Base-by-base conservation (phyloP, 2,329 filamentous ascomycete genomes). In the Fusarium lyarnte region DNA sequence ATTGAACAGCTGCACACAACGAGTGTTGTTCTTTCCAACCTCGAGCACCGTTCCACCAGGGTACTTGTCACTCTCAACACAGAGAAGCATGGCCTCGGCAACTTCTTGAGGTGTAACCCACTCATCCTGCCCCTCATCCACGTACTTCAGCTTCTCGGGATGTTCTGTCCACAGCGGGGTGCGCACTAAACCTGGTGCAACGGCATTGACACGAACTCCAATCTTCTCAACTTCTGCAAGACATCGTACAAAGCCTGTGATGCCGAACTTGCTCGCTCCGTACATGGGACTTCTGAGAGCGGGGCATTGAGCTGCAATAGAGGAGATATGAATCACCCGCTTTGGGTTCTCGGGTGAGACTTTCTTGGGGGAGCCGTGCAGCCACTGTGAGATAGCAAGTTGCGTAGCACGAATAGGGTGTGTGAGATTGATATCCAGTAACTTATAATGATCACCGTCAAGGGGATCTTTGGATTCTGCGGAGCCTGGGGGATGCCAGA, bases 111-210 rank as follows among this genome's bases (percentile, higher is more conserved):
- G 81, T 1, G 81, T 82, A 2, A 85, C 81, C 84, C 84, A 86
- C 0, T 65, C 77, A 59, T 84, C 83, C 29, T 74, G 65, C 7
- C 62, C 64, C 31, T 77, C 58, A 11, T 84, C 77, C 1, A 86
- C 66, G 41, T 79, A 79, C 21, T 74, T 73, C 23, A 85, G 65
- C 69, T 85, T 86, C 69, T 86, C 84, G 0, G 83, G 81, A 39
- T 85, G 68, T 4, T 86, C 84, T 0, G 77, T 81, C 83, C 84
- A 85, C 6, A 87, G 66, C 5, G 85, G 85, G 3, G 85, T 87
- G 12, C 78, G 74, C 1, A 86, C 82, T 2, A 85, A 55, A 0
- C 83, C 85, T 0, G 85, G 85, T 0, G 85, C 84, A 0, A 87
- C 82, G 0, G 81, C 84, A 51, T 78, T 83, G 38, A 87, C 82